Evolutionary conservation across 345 rosid genomes (phyloP), one percentile per base, ranked within the genome.

Genomic region (Angophora floribunda): DNA sequence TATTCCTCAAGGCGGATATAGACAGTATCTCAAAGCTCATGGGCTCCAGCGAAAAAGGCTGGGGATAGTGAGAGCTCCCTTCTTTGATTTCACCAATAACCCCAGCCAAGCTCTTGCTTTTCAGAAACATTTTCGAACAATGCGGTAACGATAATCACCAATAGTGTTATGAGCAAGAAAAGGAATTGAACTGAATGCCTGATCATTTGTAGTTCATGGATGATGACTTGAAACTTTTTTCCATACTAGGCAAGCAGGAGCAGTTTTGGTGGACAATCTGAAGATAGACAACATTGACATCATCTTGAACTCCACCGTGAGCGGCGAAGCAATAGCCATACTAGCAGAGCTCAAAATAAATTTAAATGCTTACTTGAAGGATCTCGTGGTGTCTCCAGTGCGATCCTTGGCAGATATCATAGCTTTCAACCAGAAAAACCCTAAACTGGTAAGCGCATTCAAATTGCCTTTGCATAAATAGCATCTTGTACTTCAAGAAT

Each of bases 11-110:
- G 95, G 94, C 47, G 95, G 95, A 84, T 95, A 92, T 88, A 88
- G 85, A 84, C 94, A 91, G 44, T 94, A 93, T 91, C 96, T 96
- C 28, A 94, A 85, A 24, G 87, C 85, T 32, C 7, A 87, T 49
- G 94, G 96, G 52, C 92, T 97, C 45, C 89, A 89, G 85, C 93
- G 95, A 59, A 97, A 96, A 89, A 91, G 95, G 89, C 51, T 93
- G 47, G 98, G 98, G 36, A 52, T 95, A 4, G 94, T 95, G n/a
- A 90, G 93, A 87, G 82, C 92, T 85, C 92, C 94, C 45, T 93
- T 95, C 90, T 89, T 80, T 86, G 59, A 86, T 75, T 89, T 79
- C 57, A 47, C n/a, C 22, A 7, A 87, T 9, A 59, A 70, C 9
- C 63, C 90, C 2, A 28, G 32, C n/a, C 78, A 89, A 24, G 52